Evolutionary conservation across 352 stramenopile species (phyloP), one percentile per base, ranked within the genome.

Genomic region (Pythium graminicola): DNA sequence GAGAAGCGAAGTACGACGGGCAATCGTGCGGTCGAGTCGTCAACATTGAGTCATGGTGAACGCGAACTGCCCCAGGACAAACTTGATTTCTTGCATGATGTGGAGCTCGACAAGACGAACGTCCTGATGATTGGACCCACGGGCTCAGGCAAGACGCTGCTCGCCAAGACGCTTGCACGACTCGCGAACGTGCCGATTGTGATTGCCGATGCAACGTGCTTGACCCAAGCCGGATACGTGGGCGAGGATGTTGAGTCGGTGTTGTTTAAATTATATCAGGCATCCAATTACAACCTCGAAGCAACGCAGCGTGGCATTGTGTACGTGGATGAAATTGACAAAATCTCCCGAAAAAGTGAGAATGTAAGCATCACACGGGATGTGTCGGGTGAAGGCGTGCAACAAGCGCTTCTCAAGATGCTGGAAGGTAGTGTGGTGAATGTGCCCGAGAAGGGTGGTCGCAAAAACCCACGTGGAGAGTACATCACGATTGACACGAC

Each of bases 311-410:
- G 86, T 52, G 96, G 96, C 33, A 99, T 99, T 60, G 95, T 92
- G 23, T 99, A 99, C 73, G 96, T 99, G 63, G 96, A 99, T 60
- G 96, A 99, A 68, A 97, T 97, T 50, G 96, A 99, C 78, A 99
- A 99, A 70, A 98, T 98, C 64, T 87, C 85, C 27, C 76, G 82
- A 24, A 94, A 91, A 59, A 88, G 76, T 56, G 84, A 89, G 54
- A 89, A 86, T 66, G 83, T 87, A 60, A 73, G 90, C 81, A 98
- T 98, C 60, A 98, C 95, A 50, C 85, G 96, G 19, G 96, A 99
- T 71, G 95, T 99, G 24, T 98, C 87, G 44, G 96, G 96, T 11
- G 96, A 99, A 70, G 96, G 96, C 39, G 96, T 99, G 13, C 96
- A 99, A 74, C 96, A 99, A 74, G 96, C 96, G 28, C 73, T 99